Percentiles rank a stretch among this genome's conserved stretches.
Evolutionary conservation across 2,329 filamentous ascomycete species (phyloP).

Genomic region (Monilinia aucupariae): DNA sequence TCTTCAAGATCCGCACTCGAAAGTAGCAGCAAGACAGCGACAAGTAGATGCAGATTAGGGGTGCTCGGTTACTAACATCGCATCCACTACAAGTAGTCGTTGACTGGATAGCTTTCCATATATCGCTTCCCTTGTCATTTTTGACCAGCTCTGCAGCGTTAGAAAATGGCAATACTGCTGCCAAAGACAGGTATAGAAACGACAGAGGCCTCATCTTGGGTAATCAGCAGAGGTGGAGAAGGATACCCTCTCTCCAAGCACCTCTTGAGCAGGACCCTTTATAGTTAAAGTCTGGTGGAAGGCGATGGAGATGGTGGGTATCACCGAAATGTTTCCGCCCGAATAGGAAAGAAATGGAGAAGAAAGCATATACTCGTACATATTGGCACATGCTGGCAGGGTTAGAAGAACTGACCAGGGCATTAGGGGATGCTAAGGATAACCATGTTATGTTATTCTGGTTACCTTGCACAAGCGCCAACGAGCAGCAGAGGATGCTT

Average conservation of each 20-base stretch:
- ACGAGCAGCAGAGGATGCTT: neutral
- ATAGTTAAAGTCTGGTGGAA: neutral
- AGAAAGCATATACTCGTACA: neutral
- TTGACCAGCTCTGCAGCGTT: conserved; percentile 11
- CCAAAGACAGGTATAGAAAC: conserved; percentile 1
- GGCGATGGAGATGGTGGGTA: conserved; percentile 4
- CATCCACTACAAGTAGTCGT: conserved; percentile 13
- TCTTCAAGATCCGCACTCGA: neutral
- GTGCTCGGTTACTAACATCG: conserved; percentile 6
- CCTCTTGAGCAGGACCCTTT: neutral
- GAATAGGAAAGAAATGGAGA: neutral
- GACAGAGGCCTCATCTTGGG: conserved; percentile 9
- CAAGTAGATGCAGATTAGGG: neutral
- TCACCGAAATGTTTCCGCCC: neutral
- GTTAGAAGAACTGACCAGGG: conserved; percentile 3
- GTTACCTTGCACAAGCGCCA: neutral
- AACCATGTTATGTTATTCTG: neutral
- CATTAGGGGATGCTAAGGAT: neutral
- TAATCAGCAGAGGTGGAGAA: neutral
- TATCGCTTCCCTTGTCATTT: conserved; percentile 4
- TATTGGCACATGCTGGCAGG: neutral
- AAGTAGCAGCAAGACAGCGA: neutral
- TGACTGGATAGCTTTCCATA: conserved; percentile 15
- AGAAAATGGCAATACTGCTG: neutral
- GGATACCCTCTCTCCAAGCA: neutral